Evolutionary conservation across 768 basidiomycete species (phyloP).

Genomic region (Agaricus sinodeliciosus): DNA sequence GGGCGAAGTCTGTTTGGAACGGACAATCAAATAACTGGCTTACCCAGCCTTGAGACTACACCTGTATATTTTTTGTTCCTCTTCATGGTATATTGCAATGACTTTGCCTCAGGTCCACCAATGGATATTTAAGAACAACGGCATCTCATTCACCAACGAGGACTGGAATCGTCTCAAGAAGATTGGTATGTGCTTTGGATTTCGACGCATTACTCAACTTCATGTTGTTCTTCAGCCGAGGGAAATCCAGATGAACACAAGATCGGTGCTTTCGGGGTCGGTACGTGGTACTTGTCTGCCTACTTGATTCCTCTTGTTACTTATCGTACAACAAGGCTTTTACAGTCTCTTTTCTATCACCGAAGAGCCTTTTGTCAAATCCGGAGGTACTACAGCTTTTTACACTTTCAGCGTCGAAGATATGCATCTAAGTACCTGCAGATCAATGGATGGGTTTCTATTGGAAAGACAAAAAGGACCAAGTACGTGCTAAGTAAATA

Average conservation of each 20-base stretch:
- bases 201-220: not conserved
- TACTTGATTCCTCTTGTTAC: not conserved
- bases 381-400: slow-evolving; percentile 46
- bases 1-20: slow-evolving; percentile 13
- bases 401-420: slow-evolving; percentile 16
- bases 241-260: slow-evolving; percentile 94
- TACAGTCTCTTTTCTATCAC: slow-evolving; percentile 81
- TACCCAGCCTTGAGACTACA: slow-evolving; percentile 64
- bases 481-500: slow-evolving; percentile 35
- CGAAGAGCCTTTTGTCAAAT: slow-evolving; percentile 77
- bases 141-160: slow-evolving; percentile 71
- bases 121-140: slow-evolving; percentile 89
- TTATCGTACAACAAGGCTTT: slow-evolving; percentile 38
- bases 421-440: slow-evolving; percentile 18
- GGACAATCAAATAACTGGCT: not conserved
- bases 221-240: slow-evolving; percentile 45
- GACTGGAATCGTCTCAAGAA: slow-evolving; percentile 90
- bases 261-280: slow-evolving; percentile 94
- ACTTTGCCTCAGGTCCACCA: slow-evolving; percentile 48
- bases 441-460: slow-evolving; percentile 95
- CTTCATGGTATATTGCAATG: not conserved
- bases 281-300: slow-evolving; percentile 26
- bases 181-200: slow-evolving; percentile 49
- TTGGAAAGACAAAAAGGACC: slow-evolving; percentile 92
- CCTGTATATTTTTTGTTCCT: slow-evolving; percentile 32